Conservation (phyloP, 495 filamentous ascomycete species). For the Daldinia concentrica region DNA sequence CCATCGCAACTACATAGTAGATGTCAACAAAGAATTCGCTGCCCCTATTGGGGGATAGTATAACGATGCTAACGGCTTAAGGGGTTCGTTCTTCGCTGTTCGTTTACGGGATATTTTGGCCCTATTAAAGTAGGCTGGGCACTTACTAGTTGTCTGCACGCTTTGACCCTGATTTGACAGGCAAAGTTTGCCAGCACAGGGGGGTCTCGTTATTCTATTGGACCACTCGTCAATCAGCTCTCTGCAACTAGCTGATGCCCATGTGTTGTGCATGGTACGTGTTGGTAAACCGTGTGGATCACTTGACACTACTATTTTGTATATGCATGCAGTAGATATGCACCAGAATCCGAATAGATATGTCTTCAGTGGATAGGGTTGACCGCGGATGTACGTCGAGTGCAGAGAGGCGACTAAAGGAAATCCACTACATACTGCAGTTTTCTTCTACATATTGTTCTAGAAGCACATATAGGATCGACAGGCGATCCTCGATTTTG, state of each 20-base stretch:
- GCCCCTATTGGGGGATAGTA: constrained; percentile 27
- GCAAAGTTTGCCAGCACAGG: constrained; percentile 32
- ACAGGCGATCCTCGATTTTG: constrained; percentile 4
- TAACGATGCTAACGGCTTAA: constrained; percentile 16
- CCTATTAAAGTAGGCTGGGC: constrained; percentile 32
- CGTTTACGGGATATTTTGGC: constrained; percentile 31
- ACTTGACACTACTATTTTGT: constrained; percentile 35
- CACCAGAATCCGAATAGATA: constrained; percentile 29
- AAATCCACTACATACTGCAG: constrained; percentile 13
- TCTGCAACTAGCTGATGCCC: constrained; percentile 43
- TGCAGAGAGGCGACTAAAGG: constrained; percentile 22
- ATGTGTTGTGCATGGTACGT: constrained; percentile 44
- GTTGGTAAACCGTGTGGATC: constrained; percentile 32
- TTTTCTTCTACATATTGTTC: constrained; percentile 33
- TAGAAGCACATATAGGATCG: constrained; percentile 29
- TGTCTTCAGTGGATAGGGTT: constrained; percentile 27
- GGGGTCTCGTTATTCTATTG: constrained; percentile 31
- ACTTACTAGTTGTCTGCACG: constrained; percentile 36
- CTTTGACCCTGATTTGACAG: constrained; percentile 36
- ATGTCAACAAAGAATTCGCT: constrained; percentile 23
- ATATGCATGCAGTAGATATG: constrained; percentile 26
- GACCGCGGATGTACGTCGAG: constrained; percentile 36
- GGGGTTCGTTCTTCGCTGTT: constrained; percentile 17
- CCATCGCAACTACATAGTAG: constrained; percentile 3
- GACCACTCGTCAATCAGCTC: constrained; percentile 35